Base-by-base conservation (phyloP, 2,329 filamentous ascomycete genomes). In the Boeremia lycopersici region DNA sequence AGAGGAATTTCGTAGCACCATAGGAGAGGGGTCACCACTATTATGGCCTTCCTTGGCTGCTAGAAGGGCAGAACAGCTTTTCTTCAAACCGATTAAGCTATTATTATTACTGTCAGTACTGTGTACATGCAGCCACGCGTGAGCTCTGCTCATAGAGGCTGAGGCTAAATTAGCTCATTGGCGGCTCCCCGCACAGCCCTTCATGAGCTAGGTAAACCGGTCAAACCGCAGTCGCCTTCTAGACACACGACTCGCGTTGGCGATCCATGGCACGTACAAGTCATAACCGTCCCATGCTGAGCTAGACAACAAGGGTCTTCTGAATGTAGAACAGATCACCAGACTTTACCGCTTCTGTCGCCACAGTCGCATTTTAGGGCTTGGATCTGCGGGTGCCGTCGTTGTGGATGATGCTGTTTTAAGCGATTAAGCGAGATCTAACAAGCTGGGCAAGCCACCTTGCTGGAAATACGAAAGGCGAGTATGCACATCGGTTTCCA, bases 171-270 rank as follows among this genome's bases (percentile, higher is more conserved):
- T 47, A 38, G 7, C 17, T 36, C 17, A 33, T 41, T 26, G 17
- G 25, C 52, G 41, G 46, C 46, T 55, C 46, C 36, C 52, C 46
- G 52, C 52, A 55, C 46, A 15, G 26, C 31, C n/a, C 12, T 23
- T 38, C 25, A 33, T 28, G 44, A 33, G 44, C 31, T 34, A 4
- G 26, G 10, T 26, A 38, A n/a, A 4, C 15, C 39, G n/a, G n/a
- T n/a, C n/a, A n/a, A n/a, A n/a, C n/a, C n/a, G n/a, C n/a, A n/a
- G n/a, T n/a, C 19, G 8, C 26, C 30, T 17, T 39, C 31, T 17
- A 53, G 26, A 19, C 50, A 38, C 38, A 11, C 30, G 23, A n/a
- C 10, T 38, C n/a, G 39, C 39, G 26, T n/a, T 19, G 10, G n/a
- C 5, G 23, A 10, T 25, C 5, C 40, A 28, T 26, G 30, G 35